Evolutionary conservation across 1,284 basidiomycete species (phyloP).

Genomic region (Xerocomus nothofagi): DNA sequence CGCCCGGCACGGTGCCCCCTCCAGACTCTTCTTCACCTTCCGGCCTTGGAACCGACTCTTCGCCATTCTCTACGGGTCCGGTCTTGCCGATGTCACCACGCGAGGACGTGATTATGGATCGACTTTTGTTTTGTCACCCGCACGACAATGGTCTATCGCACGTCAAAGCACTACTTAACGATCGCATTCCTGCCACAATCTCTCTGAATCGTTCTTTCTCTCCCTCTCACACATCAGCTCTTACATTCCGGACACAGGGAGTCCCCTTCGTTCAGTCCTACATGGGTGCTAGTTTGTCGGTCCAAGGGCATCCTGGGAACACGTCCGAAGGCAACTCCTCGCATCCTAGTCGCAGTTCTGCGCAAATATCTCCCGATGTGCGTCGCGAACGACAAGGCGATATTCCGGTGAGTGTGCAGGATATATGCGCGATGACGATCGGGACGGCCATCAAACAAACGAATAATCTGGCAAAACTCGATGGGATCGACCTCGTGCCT

Average conservation of each 20-base stretch:
- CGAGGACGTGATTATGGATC: conserved; percentile 1
- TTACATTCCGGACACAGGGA: not conserved
- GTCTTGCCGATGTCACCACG: not conserved
- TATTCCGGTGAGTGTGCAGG: not conserved
- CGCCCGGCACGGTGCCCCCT: conserved; percentile 13
- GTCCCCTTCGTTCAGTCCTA: not conserved
- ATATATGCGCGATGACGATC: conserved; percentile 15
- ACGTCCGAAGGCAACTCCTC: not conserved
- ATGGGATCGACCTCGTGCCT: not conserved
- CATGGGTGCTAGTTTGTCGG: not conserved
- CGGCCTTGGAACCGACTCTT: not conserved
- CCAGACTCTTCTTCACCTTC: conserved; percentile 28
- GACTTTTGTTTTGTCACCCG: not conserved
- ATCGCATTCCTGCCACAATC: not conserved
- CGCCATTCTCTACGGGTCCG: not conserved
- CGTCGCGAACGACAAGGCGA: not conserved
- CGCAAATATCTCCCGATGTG: not conserved
- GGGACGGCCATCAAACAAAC: not conserved
- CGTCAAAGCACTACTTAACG: conserved; percentile 6
- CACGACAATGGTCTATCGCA: not conserved
- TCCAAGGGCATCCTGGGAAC: not conserved
- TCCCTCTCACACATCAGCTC: not conserved
- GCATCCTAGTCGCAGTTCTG: not conserved
- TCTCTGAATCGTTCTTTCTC: not conserved
- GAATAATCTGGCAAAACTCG: not conserved